Conservation (phyloP, 2,329 filamentous ascomycete species). For the Ilyonectria robusta region DNA sequence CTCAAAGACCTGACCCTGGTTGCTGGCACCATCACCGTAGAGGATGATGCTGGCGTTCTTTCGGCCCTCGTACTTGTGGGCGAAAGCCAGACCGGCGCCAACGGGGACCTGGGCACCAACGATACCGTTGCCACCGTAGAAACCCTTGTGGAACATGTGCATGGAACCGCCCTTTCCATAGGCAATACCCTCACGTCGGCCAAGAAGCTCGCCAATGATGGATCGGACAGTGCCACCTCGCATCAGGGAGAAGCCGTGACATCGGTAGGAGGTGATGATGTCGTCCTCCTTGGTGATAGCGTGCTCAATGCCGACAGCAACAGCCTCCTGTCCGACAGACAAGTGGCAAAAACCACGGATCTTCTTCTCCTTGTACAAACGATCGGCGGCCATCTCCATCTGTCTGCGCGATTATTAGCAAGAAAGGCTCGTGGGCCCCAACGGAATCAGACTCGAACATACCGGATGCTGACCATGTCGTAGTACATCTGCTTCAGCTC, state of each 20-base stretch:
- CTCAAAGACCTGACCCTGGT: conserved; percentile 99
- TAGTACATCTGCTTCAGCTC: conserved; percentile 99
- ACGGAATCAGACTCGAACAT: conserved; percentile 56
- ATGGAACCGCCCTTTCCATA: conserved; percentile 99
- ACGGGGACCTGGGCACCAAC: conserved; percentile 99
- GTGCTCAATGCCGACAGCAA: conserved; percentile 96
- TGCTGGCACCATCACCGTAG: conserved; percentile 98
- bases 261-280: conserved; percentile 97
- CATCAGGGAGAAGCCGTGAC: conserved; percentile 99
- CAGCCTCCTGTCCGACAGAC: conserved; percentile 97
- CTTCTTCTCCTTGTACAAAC: conserved; percentile 99
- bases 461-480: conserved; percentile 96
- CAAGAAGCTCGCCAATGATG: conserved; percentile 96
- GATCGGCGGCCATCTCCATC: conserved; percentile 99
- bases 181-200: conserved; percentile 94
- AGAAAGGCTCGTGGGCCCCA: background rate
- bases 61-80: conserved; percentile 92
- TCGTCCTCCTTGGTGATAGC: conserved; percentile 93
- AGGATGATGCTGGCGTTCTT: conserved; percentile 90
- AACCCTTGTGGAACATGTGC: conserved; percentile 99
- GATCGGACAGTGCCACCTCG: conserved; percentile 90
- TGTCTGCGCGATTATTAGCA: conserved; percentile 74
- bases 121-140: conserved; percentile 99
- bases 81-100: conserved; percentile 95
- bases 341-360: conserved; percentile 99